phyloP scores from a whole-genome alignment of 371 early-diverging fungal species.

The Rhizopus sp. region DNA sequence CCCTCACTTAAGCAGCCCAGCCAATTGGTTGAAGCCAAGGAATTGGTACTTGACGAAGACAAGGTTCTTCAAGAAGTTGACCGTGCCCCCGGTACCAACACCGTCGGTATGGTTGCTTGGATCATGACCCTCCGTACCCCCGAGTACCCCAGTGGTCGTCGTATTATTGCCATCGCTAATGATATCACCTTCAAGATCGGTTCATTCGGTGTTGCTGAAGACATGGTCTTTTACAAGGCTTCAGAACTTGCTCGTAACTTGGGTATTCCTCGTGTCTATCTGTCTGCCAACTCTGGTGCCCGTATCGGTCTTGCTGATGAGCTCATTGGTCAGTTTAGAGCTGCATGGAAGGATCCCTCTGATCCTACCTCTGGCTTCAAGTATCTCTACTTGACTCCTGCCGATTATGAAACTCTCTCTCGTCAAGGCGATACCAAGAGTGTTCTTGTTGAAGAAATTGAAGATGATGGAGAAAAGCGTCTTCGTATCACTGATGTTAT shows the following conservation, averaged over 20 bases:
- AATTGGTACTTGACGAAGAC: conserved; percentile 87
- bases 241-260: conserved; percentile 84
- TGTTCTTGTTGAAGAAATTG: conserved; percentile 68
- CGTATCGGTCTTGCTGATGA: conserved; percentile 98
- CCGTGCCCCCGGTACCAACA: conserved; percentile 90
- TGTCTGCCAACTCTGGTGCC: conserved; percentile 99
- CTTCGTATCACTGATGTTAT: conserved; percentile 90
- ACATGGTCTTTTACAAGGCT: conserved; percentile 90
- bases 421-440: conserved; percentile 61
- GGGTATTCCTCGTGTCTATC: conserved; percentile 94
- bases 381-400: conserved; percentile 88
- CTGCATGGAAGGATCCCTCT: conserved; percentile 83
- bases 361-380: conserved; percentile 87
- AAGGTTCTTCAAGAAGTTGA: conserved; percentile 76
- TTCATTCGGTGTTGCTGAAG: conserved; percentile 96
- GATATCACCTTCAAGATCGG: conserved; percentile 98
- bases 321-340: conserved; percentile 80
- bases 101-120: conserved; percentile 97
- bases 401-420: conserved; percentile 66
- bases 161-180: conserved; percentile 94
- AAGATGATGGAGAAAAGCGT: conserved; percentile 75
- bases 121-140: conserved; percentile 88
- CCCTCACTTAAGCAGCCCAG: conserved; percentile 64
- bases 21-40: conserved; percentile 75
- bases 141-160: conserved; percentile 90